Percentiles rank a stretch among this genome's conserved stretches.
phyloP scores from a whole-genome alignment of 2,329 filamentous ascomycete species.

The Penicillium griseofulvum region DNA sequence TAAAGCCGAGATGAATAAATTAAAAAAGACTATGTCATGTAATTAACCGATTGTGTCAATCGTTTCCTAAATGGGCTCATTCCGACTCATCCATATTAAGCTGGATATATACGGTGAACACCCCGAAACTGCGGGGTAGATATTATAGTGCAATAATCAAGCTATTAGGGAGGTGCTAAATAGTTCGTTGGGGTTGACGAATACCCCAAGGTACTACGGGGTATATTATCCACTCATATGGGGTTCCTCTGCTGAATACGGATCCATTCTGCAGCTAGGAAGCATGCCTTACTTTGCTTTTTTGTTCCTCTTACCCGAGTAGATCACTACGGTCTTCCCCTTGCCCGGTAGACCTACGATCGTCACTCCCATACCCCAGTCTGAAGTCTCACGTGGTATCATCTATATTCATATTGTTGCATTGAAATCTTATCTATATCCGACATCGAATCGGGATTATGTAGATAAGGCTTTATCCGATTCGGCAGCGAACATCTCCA shows the following conservation, averaged over 20 bases:
- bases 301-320: not conserved
- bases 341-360: not conserved
- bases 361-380: not conserved
- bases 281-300: not conserved
- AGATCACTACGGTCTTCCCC: not conserved
- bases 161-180: not conserved
- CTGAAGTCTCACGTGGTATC: not conserved
- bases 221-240: not conserved
- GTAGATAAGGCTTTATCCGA: constrained; percentile 1
- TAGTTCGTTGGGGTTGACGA: not conserved
- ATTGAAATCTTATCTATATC: constrained; percentile 11
- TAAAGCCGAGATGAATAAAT: not conserved
- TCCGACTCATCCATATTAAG: not conserved
- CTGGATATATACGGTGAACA: not conserved
- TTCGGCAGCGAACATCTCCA: constrained; percentile 43
- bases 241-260: not conserved
- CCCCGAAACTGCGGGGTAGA: constrained; percentile 1
- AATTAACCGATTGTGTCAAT: not conserved
- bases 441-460: constrained; percentile 16
- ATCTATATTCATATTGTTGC: not conserved
- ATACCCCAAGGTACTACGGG: not conserved
- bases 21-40: not conserved
- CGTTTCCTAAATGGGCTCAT: not conserved
- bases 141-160: not conserved
- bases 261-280: not conserved